These are phyloP conservation scores for Populus tremula DNA, from an alignment of 345 rosid genomes.

Conservation along the genomic window DNA sequence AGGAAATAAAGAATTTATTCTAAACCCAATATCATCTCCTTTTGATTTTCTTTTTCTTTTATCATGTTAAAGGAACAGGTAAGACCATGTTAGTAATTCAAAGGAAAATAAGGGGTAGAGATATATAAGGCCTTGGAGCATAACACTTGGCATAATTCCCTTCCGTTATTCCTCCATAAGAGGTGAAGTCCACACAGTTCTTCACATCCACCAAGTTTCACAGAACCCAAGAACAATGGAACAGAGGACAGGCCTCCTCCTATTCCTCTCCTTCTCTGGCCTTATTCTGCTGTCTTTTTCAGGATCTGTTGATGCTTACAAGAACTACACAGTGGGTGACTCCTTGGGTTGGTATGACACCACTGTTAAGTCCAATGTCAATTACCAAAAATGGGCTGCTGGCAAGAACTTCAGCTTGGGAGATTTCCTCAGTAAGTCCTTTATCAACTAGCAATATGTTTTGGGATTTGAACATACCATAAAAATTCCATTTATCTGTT, in stretches of 20 bases:
- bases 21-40: no score
- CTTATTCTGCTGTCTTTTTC: slow-evolving; percentile 15
- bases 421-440: slow-evolving; percentile 76
- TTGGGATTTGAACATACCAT: background rate
- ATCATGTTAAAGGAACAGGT: background rate
- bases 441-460: background rate
- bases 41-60: no score
- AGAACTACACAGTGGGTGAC: slow-evolving; percentile 86
- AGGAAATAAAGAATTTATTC: no score
- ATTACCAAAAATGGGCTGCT: slow-evolving; percentile 88
- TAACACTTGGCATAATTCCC: background rate
- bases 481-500: background rate
- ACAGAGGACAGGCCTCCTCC: background rate
- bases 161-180: background rate
- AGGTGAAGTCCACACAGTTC: background rate
- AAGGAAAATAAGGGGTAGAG: background rate
- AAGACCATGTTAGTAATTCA: background rate
- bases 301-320: slow-evolving; percentile 55
- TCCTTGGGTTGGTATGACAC: slow-evolving; percentile 68
- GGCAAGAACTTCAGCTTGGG: slow-evolving; percentile 72
- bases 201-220: background rate
- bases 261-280: slow-evolving; percentile 6
- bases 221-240: slow-evolving; percentile 20
- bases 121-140: background rate
- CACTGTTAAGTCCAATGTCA: slow-evolving; percentile 45